These are phyloP conservation scores for Xylariaceae sp. DNA, from an alignment of 2,329 filamentous ascomycete species.

Conservation along the genomic window DNA sequence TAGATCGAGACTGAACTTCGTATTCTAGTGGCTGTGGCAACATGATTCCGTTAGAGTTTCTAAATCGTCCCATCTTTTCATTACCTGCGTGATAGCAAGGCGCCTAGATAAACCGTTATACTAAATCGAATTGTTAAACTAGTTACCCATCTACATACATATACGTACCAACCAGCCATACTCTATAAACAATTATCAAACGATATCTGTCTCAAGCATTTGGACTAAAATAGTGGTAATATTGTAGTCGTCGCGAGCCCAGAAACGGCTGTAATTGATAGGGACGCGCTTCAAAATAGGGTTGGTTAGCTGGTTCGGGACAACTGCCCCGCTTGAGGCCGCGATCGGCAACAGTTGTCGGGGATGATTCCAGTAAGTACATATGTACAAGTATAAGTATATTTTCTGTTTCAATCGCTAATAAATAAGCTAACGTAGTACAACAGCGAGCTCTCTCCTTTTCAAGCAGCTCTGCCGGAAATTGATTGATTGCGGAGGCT, in stretches of 20 bases:
- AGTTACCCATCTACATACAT: not conserved
- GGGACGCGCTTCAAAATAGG: too few species aligned
- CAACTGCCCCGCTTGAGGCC: conserved; percentile 15
- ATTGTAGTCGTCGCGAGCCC: too few species aligned
- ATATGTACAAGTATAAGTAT: too few species aligned
- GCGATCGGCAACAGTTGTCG: conserved; percentile 19
- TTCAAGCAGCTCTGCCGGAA: conserved; percentile 4
- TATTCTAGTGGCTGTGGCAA: conserved; percentile 25
- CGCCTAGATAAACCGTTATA: not conserved
- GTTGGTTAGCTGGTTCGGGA: not conserved
- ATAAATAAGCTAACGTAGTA: not conserved
- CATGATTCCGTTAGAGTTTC: conserved; percentile 3
- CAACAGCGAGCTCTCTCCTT: conserved; percentile 8
- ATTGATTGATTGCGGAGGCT: conserved; percentile 3
- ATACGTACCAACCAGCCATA: not conserved
- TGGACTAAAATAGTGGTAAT: not conserved
- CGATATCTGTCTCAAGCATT: not conserved
- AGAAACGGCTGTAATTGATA: too few species aligned
- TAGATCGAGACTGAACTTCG: conserved; percentile 29
- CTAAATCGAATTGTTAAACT: not conserved
- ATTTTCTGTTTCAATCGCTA: conserved; percentile 7
- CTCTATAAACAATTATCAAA: not conserved
- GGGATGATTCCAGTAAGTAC: conserved; percentile 11
- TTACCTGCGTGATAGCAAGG: not conserved
- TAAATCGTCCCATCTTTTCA: not conserved